phyloP scores from a whole-genome alignment of 2,329 filamentous ascomycete genomes.

The Endoconidiophora laricicola region DNA sequence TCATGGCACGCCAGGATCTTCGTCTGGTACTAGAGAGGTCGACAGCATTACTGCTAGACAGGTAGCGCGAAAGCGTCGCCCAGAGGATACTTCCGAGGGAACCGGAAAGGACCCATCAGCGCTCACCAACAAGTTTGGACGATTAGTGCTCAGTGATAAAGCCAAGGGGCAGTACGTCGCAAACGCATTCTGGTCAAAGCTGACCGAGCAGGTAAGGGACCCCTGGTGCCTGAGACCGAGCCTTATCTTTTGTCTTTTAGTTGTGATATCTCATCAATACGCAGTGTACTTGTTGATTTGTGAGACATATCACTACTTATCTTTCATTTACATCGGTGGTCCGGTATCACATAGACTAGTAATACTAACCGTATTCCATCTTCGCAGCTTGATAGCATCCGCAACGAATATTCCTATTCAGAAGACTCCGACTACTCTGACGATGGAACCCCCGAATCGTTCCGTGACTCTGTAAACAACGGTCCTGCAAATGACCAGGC shows the following conservation, averaged over 20 bases:
- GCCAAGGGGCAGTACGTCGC: slow-evolving; percentile 41
- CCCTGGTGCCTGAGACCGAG: too few species aligned
- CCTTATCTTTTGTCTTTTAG: too few species aligned
- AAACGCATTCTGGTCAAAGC: slow-evolving; percentile 58
- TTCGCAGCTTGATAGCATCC: slow-evolving; percentile 25
- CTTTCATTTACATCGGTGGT: background rate
- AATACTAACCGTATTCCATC: background rate
- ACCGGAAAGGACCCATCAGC: slow-evolving; percentile 2
- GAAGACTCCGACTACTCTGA: slow-evolving; percentile 42
- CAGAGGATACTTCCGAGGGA: slow-evolving; percentile 3
- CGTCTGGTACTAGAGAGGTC: background rate
- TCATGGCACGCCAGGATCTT: slow-evolving; percentile 7
- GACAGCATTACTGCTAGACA: background rate
- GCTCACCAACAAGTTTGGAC: slow-evolving; percentile 12
- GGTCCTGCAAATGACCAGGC: slow-evolving; percentile 36
- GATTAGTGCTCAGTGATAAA: slow-evolving; percentile 12
- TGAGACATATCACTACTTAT: too few species aligned
- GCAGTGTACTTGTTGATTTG: too few species aligned
- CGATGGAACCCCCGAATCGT: slow-evolving; percentile 33
- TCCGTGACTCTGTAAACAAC: slow-evolving; percentile 1
- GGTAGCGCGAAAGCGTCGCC: background rate
- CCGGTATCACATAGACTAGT: background rate
- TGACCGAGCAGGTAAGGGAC: slow-evolving; percentile 52
- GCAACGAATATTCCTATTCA: slow-evolving; percentile 21
- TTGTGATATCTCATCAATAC: background rate